These are phyloP conservation scores for Crithidia sp. DNA, from an alignment of 208 protist species.

Conservation along the genomic window DNA sequence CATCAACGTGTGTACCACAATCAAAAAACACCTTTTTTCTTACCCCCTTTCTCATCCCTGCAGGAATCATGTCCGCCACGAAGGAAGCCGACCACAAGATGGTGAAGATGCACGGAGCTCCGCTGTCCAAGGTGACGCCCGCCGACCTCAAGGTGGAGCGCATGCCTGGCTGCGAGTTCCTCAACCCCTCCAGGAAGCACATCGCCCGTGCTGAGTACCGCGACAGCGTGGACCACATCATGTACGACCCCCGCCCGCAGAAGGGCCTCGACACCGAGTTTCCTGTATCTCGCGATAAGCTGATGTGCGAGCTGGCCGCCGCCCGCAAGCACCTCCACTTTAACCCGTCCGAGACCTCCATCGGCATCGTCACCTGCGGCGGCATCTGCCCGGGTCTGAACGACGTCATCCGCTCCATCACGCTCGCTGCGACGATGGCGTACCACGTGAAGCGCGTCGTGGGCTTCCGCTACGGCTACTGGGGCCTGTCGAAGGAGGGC, in stretches of 20 bases:
- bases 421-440: slow-evolving; percentile 62
- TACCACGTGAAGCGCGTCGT: slow-evolving; percentile 94
- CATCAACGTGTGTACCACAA: not conserved
- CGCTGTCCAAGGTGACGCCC: slow-evolving; percentile 62
- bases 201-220: slow-evolving; percentile 71
- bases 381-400: slow-evolving; percentile 97
- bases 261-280: slow-evolving; percentile 54
- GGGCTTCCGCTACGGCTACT: slow-evolving; percentile 94
- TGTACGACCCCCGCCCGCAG: slow-evolving; percentile 87
- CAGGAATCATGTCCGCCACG: slow-evolving; percentile 6
- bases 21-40: not conserved
- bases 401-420: slow-evolving; percentile 94
- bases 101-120: slow-evolving; percentile 52
- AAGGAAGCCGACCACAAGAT: slow-evolving; percentile 26
- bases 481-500: slow-evolving; percentile 89
- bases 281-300: slow-evolving; percentile 71
- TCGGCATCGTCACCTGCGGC: slow-evolving; percentile 95
- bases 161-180: slow-evolving; percentile 69
- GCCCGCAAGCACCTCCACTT: slow-evolving; percentile 89
- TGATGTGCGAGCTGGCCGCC: slow-evolving; percentile 80
- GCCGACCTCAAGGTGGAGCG: slow-evolving; percentile 82
- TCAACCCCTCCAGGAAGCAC: slow-evolving; percentile 87
- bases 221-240: slow-evolving; percentile 85
- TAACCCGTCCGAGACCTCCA: slow-evolving; percentile 83
- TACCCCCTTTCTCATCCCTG: slow-evolving; percentile 1